Base-by-base conservation (phyloP, 2,329 filamentous ascomycete species). In the Westerdykella sp. region DNA sequence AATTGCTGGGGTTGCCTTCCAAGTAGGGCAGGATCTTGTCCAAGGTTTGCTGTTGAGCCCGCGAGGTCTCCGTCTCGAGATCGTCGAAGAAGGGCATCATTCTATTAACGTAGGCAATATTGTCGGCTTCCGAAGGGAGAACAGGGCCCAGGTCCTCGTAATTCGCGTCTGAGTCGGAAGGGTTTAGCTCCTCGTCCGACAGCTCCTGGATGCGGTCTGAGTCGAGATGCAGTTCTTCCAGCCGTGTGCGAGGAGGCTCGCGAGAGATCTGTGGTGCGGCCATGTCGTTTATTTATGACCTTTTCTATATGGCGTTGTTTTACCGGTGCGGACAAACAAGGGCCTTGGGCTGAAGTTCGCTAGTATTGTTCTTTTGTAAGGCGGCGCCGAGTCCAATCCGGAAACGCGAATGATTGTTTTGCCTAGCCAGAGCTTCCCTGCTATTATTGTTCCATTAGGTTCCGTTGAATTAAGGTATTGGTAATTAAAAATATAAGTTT, bases 1-100 rank as follows among this genome's bases (percentile, higher is more conserved):
- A 62, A 18, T 73, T 70, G 45, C 76, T 71, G 39, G 73, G 72
- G 34, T 70, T 74, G n/a, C 70, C 69, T 28, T 72, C 69, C 13
- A 95, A 73, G 51, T 82, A 84, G 1, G 84, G 83, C 23, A 89
- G 68, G 56, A 86, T 86, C 56, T 78, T 76, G 31, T 79, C 68
- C 42, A 87, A 71, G 0, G 85, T 91, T 43, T 79, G 72, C 45
- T 84, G 76, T 66, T 95, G 87, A 22, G 79, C 63, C 39, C 67
- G 62, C 1, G 85, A 88, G 18, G 85, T 86, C 46, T 78, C 71
- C 4, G 89, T 93, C 39, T 70, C 62, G 40, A 90, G 73, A 13
- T 59, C 50, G 59, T 95, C 89, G 53, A 95, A 78, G 14, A 73
- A 73, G 11, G 85, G 51, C 13, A 50, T 52, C n/a, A 66, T 44